Evolutionary conservation across 2,329 filamentous ascomycete species (phyloP).

Genomic region (Chlorencoelia australis): DNA sequence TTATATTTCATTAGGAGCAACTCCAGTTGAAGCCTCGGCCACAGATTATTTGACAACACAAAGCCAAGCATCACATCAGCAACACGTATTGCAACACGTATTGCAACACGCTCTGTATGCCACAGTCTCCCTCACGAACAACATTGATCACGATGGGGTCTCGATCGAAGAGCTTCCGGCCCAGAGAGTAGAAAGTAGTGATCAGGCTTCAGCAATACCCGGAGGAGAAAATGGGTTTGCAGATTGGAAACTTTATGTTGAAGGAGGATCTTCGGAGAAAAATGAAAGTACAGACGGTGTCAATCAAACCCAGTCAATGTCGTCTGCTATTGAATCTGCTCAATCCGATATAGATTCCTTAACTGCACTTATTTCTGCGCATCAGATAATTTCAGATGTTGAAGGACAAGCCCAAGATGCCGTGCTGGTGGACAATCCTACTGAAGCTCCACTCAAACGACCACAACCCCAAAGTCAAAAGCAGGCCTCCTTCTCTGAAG

Average conservation of each 20-base stretch:
- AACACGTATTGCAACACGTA: neutral
- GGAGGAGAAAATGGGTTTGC: slow-evolving; percentile 9
- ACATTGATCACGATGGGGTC: slow-evolving; percentile 8
- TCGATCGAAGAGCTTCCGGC: slow-evolving; percentile 11
- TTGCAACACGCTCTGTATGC: neutral
- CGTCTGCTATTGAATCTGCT: slow-evolving; percentile 8
- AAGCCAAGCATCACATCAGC: neutral
- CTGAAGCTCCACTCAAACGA: slow-evolving; percentile 18
- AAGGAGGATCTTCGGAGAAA: slow-evolving; percentile 6
- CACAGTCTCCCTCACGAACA: neutral
- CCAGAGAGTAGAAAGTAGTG: neutral
- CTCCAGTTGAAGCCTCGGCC: too few relatives aligned
- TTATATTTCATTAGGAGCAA: too few relatives aligned
- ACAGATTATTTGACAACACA: too few relatives aligned
- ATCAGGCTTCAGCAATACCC: slow-evolving; percentile 6
- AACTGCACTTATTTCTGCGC: slow-evolving; percentile 20
- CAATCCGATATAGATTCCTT: slow-evolving; percentile 22
- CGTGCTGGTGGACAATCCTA: slow-evolving; percentile 1
- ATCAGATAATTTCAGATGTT: slow-evolving; percentile 11
- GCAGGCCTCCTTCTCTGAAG: slow-evolving; percentile 19
- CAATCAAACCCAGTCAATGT: neutral
- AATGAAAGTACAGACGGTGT: slow-evolving; percentile 1
- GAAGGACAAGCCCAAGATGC: slow-evolving; percentile 1
- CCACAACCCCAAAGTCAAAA: slow-evolving; percentile 17
- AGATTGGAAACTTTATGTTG: slow-evolving; percentile 10